phyloP scores from a whole-genome alignment of 345 rosid genomes.

The Eutrema japonicum region DNA sequence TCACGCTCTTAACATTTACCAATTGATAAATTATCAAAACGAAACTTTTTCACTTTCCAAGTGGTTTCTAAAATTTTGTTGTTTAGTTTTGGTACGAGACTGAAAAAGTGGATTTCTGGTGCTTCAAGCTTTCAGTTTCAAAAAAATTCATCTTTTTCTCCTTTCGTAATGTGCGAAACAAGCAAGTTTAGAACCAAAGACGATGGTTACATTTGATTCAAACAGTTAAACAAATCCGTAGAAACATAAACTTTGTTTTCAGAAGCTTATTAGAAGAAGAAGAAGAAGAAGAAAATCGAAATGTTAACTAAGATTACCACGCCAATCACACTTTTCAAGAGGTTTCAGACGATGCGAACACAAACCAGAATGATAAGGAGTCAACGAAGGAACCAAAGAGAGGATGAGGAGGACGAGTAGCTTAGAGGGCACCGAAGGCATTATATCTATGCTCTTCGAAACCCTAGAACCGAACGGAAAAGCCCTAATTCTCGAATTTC shows the following conservation, averaged over 20 bases:
- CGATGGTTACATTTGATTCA: slow-evolving; percentile 7
- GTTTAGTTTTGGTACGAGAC: neutral
- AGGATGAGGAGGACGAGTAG: slow-evolving; percentile 46
- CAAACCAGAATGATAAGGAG: slow-evolving; percentile 61
- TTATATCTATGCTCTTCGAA: slow-evolving; percentile 74
- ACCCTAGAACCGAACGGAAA: slow-evolving; percentile 52
- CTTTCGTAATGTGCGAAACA: neutral
- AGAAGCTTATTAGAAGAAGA: no score
- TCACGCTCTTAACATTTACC: no score
- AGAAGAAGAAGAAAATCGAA: neutral
- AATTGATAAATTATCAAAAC: no score
- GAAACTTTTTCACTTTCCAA: no score
- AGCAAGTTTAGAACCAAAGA: neutral
- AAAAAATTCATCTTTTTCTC: neutral
- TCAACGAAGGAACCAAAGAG: slow-evolving; percentile 58
- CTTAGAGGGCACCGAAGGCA: slow-evolving; percentile 81
- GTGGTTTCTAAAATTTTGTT: no score
- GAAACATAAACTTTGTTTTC: neutral
- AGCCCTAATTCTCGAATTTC: slow-evolving; percentile 43
- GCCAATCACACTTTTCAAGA: slow-evolving; percentile 90
- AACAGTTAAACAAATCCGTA: no score
- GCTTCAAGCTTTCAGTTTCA: neutral
- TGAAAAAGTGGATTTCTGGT: neutral
- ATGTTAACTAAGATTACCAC: slow-evolving; percentile 96
- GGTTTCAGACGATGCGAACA: slow-evolving; percentile 80